Conservation (phyloP, 768 basidiomycete genomes). For the Stropharia rugosoannulata region DNA sequence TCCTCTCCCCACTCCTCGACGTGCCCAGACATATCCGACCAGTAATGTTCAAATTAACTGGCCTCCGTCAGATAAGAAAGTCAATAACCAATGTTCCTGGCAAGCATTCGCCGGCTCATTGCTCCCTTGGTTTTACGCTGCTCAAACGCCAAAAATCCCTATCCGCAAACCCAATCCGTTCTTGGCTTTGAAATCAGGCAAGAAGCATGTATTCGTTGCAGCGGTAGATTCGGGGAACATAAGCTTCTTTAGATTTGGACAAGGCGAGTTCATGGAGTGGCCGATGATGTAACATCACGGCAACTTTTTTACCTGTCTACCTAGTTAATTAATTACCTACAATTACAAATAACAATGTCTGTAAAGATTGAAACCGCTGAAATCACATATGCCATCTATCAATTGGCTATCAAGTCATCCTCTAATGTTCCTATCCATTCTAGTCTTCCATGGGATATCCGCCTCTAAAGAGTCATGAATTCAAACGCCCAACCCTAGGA, state of each 20-base stretch:
- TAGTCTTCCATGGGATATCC: background rate
- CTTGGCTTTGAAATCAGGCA: constrained; percentile 77
- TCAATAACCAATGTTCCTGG: background rate
- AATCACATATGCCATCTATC: too few species aligned
- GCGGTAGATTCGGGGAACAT: constrained; percentile 86
- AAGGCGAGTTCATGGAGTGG: constrained; percentile 85
- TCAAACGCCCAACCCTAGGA: background rate
- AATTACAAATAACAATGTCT: too few species aligned
- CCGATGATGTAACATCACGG: constrained; percentile 50
- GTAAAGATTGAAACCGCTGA: too few species aligned
- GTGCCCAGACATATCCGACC: constrained; percentile 26
- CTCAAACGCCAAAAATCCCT: constrained; percentile 13
- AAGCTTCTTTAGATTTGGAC: constrained; percentile 85
- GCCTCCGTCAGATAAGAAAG: constrained; percentile 9
- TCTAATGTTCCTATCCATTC: background rate
- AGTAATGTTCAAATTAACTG: constrained; percentile 7
- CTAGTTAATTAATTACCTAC: too few species aligned
- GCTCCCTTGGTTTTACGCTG: constrained; percentile 24
- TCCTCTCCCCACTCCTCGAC: constrained; percentile 56
- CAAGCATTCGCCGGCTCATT: constrained; percentile 19
- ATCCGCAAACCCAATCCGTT: constrained; percentile 67
- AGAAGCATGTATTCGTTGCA: constrained; percentile 81
- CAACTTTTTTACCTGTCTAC: background rate
- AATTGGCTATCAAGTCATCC: background rate
- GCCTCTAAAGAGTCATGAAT: background rate